Evolutionary conservation across 768 basidiomycete species (phyloP), one percentile per base, ranked within the genome.

Genomic region (Collybiopsis confluens): DNA sequence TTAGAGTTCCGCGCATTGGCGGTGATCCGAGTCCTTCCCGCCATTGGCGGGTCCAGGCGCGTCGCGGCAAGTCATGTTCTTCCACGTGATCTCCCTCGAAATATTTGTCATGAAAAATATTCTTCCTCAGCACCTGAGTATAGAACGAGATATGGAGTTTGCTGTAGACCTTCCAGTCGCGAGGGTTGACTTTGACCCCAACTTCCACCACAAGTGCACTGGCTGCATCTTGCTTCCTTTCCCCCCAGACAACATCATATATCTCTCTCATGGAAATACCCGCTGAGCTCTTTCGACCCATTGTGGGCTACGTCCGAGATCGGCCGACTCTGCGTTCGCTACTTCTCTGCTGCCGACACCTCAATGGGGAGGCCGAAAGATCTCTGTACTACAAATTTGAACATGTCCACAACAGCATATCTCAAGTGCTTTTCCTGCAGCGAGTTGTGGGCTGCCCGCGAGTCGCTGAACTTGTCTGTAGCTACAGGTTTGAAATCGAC

Each of bases 371-470:
- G 16, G 47, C 47, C 10, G 47, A 48, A 23, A 6, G 47, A 20
- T 48, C 47, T 15, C 30, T 48, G 21, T 48, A 48, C 47, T 48
- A 13, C 47, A 48, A 26, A 35, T 48, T 48, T 24, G 47, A 48
- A 21, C n/a, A 48, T 21, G 33, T 48, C 13, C 47, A 48, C 36
- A 48, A 48, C n/a, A 33, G 7, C 20, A 9, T 20, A 37, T 21
- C 47, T 3, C 47, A 48, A 35, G 47, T 48, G 11, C 47, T 48
- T 21, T 48, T 48, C 16, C 47, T 48, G 30, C n/a, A 48, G 10
- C 23, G 47, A 37, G 21, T 24, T 4, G 18, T 48, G 13, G 36
- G 26, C 47, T 48, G 47, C 35, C 35, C 36, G 15, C 47, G 47
- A 18, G 47, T 48, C 33, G 47, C 47, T 16, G 30, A 35, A 4